A percentile compares a stretch with the other conserved stretches of the same genome.
These are phyloP conservation scores for Ceratocystis ficicola DNA, from an alignment of 2,329 filamentous ascomycete species.

Conservation along the genomic window DNA sequence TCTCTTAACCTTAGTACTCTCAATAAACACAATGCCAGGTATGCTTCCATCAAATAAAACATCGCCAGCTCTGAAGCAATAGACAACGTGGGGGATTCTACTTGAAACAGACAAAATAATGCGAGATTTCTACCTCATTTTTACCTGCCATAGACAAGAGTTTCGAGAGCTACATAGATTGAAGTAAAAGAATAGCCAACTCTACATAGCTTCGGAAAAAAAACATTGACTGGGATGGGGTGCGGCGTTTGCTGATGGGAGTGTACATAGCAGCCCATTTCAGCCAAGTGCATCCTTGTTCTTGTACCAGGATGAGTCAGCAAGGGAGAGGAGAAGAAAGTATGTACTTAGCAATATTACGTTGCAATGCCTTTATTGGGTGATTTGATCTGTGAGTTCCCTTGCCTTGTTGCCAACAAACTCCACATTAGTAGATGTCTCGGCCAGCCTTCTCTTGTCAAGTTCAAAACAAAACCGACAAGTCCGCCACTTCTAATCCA, in stretches of 20 bases:
- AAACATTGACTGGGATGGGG: background rate
- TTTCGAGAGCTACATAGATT: no score
- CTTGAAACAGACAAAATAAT: no score
- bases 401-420: constrained; percentile 6
- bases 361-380: background rate
- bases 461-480: constrained; percentile 12
- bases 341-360: background rate
- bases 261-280: background rate
- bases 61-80: no score
- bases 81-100: no score
- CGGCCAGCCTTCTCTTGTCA: constrained; percentile 11
- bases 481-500: background rate
- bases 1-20: background rate
- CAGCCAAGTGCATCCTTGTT: no score
- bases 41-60: no score
- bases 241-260: background rate
- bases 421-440: constrained; percentile 11
- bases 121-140: no score
- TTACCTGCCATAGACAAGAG: no score
- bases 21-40: no score
- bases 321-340: background rate
- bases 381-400: constrained; percentile 9
- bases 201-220: no score
- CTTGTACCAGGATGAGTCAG: background rate
- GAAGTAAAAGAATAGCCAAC: no score